Conservation (phyloP, 352 stramenopile genomes). For the Pythium dissotocum region DNA sequence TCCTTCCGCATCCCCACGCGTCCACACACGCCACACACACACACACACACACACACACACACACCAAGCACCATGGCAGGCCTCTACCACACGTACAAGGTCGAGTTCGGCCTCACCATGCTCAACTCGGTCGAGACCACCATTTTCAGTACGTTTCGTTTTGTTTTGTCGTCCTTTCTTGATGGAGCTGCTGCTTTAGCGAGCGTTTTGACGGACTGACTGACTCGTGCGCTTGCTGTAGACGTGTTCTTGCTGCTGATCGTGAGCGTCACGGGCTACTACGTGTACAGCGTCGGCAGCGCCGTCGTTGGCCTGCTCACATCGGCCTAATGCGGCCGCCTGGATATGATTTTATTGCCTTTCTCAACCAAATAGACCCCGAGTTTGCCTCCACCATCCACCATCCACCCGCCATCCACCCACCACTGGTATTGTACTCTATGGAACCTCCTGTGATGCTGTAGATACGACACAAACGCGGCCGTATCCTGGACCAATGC, state of each 20-base stretch:
- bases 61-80: constrained; percentile 46
- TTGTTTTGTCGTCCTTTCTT: neutral
- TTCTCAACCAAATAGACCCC: constrained; percentile 15
- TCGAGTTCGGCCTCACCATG: constrained; percentile 86
- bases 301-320: constrained; percentile 48
- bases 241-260: constrained; percentile 75
- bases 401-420: neutral
- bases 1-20: neutral
- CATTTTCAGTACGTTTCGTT: constrained; percentile 74
- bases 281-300: constrained; percentile 65
- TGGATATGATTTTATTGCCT: constrained; percentile 12
- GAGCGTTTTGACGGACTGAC: no score
- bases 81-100: constrained; percentile 86
- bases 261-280: constrained; percentile 73
- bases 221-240: constrained; percentile 13
- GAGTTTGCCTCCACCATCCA: neutral
- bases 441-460: neutral
- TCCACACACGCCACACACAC: neutral
- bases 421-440: neutral
- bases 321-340: neutral
- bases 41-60: neutral
- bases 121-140: constrained; percentile 77
- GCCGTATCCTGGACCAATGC: neutral
- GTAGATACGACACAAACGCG: neutral
- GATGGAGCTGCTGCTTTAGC: neutral